Evolutionary conservation across 352 stramenopile species (phyloP), one percentile per base, ranked within the genome.

Genomic region (Globisporangium mamillatum): DNA sequence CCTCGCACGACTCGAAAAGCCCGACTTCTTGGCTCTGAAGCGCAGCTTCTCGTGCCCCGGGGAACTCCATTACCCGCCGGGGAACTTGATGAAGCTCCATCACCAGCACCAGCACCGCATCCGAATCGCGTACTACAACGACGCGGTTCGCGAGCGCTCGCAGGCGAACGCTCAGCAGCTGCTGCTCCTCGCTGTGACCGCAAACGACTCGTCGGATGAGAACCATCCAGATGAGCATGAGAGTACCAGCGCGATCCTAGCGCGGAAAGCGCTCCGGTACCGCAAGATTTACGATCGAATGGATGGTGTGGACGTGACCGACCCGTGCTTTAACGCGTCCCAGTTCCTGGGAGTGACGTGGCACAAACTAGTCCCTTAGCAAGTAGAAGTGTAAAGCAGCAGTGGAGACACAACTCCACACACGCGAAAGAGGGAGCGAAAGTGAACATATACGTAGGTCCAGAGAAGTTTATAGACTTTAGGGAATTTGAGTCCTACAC

Each of bases 221-320:
- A 55, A 12, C n/a, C 3, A 25, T 3, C 22, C 48, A 2, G 6
- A 27, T 3, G 22, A 55, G n/a, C 25, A 27, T 32, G 53, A 46
- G 24, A 76, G 72, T 58, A 67, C 62, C 52, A 61, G 20, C 52
- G 71, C 64, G 27, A 22, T 84, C 34, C 68, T 89, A 24, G 78
- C 81, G n/a, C 75, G 72, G 65, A 86, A 85, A 64, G 80, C 78
- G 46, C 78, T 88, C 63, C 78, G 80, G 63, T 86, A 88, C 60
- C 80, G 80, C 68, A 86, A 86, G 6, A 55, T 55, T n/a, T 55
- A 62, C 32, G 56, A 81, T 59, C 64, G 64, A 16, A 63, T 69
- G 64, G 12, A 55, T 22, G 55, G 55, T 7, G 64, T 69, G 41
- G 64, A 69, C 53, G 41, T 64, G 29, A 58, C 36, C 12, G 53